Base-by-base conservation (phyloP, 2,329 filamentous ascomycete genomes). In the Colletotrichum echinochloae region DNA sequence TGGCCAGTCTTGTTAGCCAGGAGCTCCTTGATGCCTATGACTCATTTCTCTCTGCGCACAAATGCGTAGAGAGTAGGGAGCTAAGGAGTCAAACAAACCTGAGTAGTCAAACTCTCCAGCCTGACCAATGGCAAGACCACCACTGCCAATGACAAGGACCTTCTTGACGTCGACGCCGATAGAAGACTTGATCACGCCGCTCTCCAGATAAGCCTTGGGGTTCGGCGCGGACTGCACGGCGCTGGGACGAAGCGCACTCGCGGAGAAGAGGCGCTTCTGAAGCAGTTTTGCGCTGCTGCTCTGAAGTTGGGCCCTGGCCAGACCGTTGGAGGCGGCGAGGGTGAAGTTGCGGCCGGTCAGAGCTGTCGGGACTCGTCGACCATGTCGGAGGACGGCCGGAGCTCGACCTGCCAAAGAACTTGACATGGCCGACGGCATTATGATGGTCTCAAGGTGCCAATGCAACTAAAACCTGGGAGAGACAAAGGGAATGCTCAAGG, bases 61-160 rank as follows among this genome's bases (percentile, higher is more conserved):
- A 14, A 35, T 23, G 20, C 20, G 44, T 3, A 30, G 37, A 56
- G 14, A 56, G 23, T 33, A 41, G 59, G 65, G 56, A 66, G 51
- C 33, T 18, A 16, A 46, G n/a, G 48, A 39, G 33, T 20, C 56
- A 74, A 87, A 87, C 91, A 75, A 87, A 97, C 94, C 95, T 82
- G 96, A 98, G 83, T 98, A 98, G 84, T 98, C 95, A 78, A 98
- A 98, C 85, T 98, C 95, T 85, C 95, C 95, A 74, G 95, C 95
- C 84, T 98, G 95, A 74, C 95, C 95, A 89, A 98, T 98, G 81
- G 94, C 94, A 76, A 98, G 88, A 82, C 95, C 95, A 85, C 95
- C 95, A 84, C 92, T 95, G 70, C 95, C 95, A 85, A 98, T 97
- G 76, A 98, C 95, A 73, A 98, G 86, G 62, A 98, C 95, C 86